phyloP scores from a whole-genome alignment of 345 rosid species.

The Jatropha curcas region DNA sequence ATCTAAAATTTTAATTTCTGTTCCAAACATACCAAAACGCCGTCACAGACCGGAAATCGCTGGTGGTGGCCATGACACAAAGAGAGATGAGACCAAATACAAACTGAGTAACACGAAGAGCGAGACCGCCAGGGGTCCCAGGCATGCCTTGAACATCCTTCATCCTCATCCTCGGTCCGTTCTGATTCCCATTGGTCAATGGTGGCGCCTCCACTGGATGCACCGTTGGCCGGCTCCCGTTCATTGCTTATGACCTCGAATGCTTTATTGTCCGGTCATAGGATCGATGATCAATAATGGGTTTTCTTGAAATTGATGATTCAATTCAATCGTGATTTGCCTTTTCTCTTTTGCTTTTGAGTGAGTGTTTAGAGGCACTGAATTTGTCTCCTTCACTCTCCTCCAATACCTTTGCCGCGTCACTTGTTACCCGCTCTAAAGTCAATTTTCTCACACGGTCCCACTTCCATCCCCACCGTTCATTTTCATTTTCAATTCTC shows the following conservation, averaged over 20 bases:
- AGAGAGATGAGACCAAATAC: constrained; percentile 54
- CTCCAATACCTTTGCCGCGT: constrained; percentile 10
- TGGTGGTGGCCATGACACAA: constrained; percentile 70
- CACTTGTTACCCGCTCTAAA: constrained; percentile 1
- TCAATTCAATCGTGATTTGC: not conserved
- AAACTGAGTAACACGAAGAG: constrained; percentile 63
- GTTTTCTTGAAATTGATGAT: not conserved
- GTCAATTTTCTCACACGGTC: not conserved
- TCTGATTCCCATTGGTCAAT: constrained; percentile 42
- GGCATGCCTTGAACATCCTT: constrained; percentile 81
- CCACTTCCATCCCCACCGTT: constrained; percentile 7
- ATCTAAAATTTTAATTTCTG: not conserved
- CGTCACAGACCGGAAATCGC: constrained; percentile 61
- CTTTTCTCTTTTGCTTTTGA: not conserved
- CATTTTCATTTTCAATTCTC: not conserved
- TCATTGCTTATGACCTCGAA: constrained; percentile 28
- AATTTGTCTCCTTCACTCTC: not conserved
- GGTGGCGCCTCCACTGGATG: constrained; percentile 78
- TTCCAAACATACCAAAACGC: constrained; percentile 58
- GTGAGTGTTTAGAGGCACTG: not conserved
- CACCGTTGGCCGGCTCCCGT: constrained; percentile 66
- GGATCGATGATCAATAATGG: too few species aligned
- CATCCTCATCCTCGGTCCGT: constrained; percentile 61
- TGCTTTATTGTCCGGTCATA: too few species aligned
- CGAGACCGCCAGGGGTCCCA: constrained; percentile 74